Evolutionary conservation across 2,329 filamentous ascomycete species (phyloP).

Genomic region (Sclerotinia spermophila): DNA sequence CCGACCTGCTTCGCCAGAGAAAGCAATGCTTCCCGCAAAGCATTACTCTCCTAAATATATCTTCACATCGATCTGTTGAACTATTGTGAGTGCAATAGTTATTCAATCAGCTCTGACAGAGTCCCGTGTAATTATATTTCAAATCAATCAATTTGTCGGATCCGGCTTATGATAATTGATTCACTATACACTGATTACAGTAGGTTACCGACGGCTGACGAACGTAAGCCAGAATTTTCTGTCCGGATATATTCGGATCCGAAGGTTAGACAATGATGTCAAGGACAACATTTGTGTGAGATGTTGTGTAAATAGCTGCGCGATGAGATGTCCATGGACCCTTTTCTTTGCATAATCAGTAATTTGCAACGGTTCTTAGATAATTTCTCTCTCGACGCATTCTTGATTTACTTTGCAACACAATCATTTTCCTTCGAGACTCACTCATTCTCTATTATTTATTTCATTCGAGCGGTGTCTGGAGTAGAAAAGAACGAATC

Average conservation of each 20-base stretch:
- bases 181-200: neutral
- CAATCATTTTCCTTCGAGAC: neutral
- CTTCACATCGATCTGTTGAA: neutral
- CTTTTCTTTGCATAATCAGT: neutral
- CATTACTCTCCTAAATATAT: neutral
- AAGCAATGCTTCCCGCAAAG: neutral
- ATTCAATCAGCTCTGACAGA: neutral
- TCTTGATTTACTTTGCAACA: neutral
- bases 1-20: neutral
- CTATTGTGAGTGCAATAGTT: neutral
- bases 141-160: neutral
- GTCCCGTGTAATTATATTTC: neutral
- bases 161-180: neutral
- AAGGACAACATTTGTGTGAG: neutral
- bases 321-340: neutral
- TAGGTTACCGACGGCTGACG: neutral
- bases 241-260: constrained; percentile 1
- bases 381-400: neutral
- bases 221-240: constrained; percentile 1
- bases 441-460: neutral
- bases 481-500: neutral
- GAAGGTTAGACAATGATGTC: constrained; percentile 1
- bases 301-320: constrained; percentile 8
- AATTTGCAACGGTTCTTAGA: constrained; percentile 1
- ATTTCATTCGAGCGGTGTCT: no score